These are phyloP conservation scores for Penicillium sp. DNA, from an alignment of 2,329 filamentous ascomycete species.

Conservation along the genomic window DNA sequence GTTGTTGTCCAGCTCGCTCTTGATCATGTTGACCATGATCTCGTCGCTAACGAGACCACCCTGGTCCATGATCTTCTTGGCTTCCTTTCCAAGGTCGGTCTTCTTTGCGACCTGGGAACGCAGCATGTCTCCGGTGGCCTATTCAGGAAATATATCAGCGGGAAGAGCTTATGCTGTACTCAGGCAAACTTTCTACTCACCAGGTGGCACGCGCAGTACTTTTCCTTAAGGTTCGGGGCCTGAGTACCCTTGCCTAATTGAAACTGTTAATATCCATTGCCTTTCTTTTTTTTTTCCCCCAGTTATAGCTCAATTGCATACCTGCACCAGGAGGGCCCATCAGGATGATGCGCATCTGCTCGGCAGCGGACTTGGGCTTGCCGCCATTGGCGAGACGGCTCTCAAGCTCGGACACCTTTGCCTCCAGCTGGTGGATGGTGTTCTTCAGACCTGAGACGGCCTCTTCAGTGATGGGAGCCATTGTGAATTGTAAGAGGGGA, in stretches of 20 bases:
- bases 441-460: conserved; percentile 77
- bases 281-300: not conserved
- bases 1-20: conserved; percentile 92
- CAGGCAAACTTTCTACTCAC: conserved; percentile 54
- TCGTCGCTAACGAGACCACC: conserved; percentile 97
- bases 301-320: conserved; percentile 45
- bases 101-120: conserved; percentile 98
- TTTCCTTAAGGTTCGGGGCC: conserved; percentile 96
- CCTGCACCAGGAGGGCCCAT: conserved; percentile 97
- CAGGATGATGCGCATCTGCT: conserved; percentile 89
- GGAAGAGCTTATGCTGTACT: conserved; percentile 2
- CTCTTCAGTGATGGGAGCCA: conserved; percentile 86
- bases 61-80: conserved; percentile 99
- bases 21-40: conserved; percentile 99
- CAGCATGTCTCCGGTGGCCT: conserved; percentile 99
- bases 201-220: conserved; percentile 94
- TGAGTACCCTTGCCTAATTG: conserved; percentile 92
- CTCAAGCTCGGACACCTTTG: conserved; percentile 83
- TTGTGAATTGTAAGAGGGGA: conserved; percentile 50
- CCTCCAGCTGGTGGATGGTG: conserved; percentile 79
- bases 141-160: conserved; percentile 20
- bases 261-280: conserved; percentile 21
- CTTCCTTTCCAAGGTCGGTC: conserved; percentile 88
- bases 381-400: conserved; percentile 59
- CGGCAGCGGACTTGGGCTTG: conserved; percentile 51